Evolutionary conservation across 2,329 filamentous ascomycete genomes (phyloP), one percentile per base, ranked within the genome.

Genomic region (Teratosphaeriaceae sp.): DNA sequence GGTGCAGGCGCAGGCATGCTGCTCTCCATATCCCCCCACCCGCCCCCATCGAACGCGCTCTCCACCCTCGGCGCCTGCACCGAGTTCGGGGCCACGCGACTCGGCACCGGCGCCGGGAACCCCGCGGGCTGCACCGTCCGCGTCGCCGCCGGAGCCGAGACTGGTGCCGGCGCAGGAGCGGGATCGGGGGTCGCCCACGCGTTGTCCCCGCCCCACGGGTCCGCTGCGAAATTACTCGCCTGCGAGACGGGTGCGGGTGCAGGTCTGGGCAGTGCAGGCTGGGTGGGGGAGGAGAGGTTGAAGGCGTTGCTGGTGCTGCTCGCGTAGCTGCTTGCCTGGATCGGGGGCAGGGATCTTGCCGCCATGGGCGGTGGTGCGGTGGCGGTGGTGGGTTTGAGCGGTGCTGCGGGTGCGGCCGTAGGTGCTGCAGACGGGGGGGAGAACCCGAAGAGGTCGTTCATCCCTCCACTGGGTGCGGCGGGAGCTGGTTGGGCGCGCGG

Each of bases 391-490:
- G 59, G 47, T 33, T 56, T 57, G n/a, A 61, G 46, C 29, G 68
- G 62, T 35, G 70, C 59, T 26, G 63, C 60, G 3, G 67, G 66
- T 41, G 51, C 56, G n/a, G 65, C 18, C 20, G 31, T 18, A n/a
- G n/a, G n/a, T n/a, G n/a, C n/a, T n/a, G n/a, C n/a, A 19, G 51
- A 30, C 65, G 39, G 66, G 57, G 13, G 60, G 54, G 5, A 79
- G 77, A 52, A 95, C 78, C 90, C 87, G 58, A 96, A 90, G 1
- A 96, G 73, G 59, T 94, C 87, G 38, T 80, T 82, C 55, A 92
- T 67, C 21, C 62, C n/a, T n/a, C n/a, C 79, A 13, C 79, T 75
- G 22, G 79, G 62, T 19, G 65, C 60, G 12, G 67, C 60, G 3
- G 69, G 61, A n/a, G 71, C 65, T 41, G 70, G 70, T 2, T 67